A percentile compares a stretch with the other conserved stretches of the same genome.
These are phyloP conservation scores for Podosphaera fusca DNA, from an alignment of 2,329 filamentous ascomycete species.

Conservation along the genomic window DNA sequence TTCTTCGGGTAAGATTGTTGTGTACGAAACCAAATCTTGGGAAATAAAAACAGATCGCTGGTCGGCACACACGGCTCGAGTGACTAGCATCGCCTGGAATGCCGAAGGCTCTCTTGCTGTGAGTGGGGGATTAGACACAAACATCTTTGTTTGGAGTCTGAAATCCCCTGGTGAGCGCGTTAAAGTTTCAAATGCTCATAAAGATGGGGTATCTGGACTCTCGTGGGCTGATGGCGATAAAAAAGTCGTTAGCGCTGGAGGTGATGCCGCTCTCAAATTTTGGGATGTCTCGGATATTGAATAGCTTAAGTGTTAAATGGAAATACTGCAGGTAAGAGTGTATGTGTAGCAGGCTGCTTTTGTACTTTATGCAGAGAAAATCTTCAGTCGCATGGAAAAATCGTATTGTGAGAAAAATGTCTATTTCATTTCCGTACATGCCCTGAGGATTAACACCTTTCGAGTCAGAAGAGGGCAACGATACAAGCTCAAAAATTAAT, in stretches of 20 bases:
- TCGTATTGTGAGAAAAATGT: no score
- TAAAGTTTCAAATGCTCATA: conserved; percentile 74
- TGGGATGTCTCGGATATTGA: conserved; percentile 45
- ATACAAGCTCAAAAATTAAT: no score
- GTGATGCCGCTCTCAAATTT: conserved; percentile 75
- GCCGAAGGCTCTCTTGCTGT: conserved; percentile 52
- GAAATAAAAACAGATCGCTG: conserved; percentile 59
- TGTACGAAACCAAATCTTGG: conserved; percentile 44
- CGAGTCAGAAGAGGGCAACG: no score
- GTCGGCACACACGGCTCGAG: conserved; percentile 46
- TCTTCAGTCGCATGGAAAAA: no score
- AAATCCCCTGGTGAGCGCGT: conserved; percentile 61
- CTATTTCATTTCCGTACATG: no score
- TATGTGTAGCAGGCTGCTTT: no score
- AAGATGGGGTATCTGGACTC: conserved; percentile 81
- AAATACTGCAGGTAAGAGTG: background rate
- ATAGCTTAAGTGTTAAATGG: conserved; percentile 10
- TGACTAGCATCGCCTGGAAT: conserved; percentile 57
- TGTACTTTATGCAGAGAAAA: no score
- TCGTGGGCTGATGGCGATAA: conserved; percentile 45
- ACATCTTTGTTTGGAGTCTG: conserved; percentile 80
- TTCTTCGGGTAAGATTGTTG: conserved; percentile 65
- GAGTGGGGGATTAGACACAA: conserved; percentile 73
- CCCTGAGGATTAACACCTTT: no score
- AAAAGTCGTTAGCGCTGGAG: conserved; percentile 58